Conservation (phyloP, 352 stramenopile species). For the Globisporangium heterothallicum region DNA sequence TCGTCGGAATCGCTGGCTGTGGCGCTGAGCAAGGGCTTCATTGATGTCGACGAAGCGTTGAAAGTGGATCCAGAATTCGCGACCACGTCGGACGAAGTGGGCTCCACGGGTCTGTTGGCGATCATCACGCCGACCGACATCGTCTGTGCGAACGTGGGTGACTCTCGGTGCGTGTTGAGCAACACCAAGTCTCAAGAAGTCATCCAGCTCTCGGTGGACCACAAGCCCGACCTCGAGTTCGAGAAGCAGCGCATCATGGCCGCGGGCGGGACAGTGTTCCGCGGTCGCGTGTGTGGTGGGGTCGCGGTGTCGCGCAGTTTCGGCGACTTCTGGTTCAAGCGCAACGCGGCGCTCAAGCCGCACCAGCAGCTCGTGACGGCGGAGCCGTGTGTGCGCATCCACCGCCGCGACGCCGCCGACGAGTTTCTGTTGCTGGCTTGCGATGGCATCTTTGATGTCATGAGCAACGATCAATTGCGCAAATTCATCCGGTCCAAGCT, state of each 20-base stretch:
- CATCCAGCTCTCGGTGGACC: constrained; percentile 78
- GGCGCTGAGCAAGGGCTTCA: constrained; percentile 72
- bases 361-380: constrained; percentile 84
- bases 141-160: constrained; percentile 77
- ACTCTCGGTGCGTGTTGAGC: constrained; percentile 84
- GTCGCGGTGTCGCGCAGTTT: constrained; percentile 84
- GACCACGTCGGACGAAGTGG: constrained; percentile 68
- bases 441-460: constrained; percentile 94
- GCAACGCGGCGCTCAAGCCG: constrained; percentile 66
- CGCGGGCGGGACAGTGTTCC: constrained; percentile 78
- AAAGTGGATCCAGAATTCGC: constrained; percentile 65
- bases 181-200: constrained; percentile 64
- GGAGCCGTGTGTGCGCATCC: constrained; percentile 76
- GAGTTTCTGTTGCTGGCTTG: constrained; percentile 92
- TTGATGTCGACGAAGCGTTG: constrained; percentile 62
- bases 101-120: constrained; percentile 75
- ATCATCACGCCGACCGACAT: constrained; percentile 81
- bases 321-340: constrained; percentile 87
- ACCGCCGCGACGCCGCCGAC: constrained; percentile 69
- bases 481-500: constrained; percentile 86
- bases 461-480: constrained; percentile 91
- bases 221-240: constrained; percentile 83
- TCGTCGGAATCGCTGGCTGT: constrained; percentile 64
- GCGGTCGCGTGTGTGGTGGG: constrained; percentile 76
- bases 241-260: constrained; percentile 84